Conservation (phyloP, 2,329 filamentous ascomycete species). For the Cercospora brassicicola region DNA sequence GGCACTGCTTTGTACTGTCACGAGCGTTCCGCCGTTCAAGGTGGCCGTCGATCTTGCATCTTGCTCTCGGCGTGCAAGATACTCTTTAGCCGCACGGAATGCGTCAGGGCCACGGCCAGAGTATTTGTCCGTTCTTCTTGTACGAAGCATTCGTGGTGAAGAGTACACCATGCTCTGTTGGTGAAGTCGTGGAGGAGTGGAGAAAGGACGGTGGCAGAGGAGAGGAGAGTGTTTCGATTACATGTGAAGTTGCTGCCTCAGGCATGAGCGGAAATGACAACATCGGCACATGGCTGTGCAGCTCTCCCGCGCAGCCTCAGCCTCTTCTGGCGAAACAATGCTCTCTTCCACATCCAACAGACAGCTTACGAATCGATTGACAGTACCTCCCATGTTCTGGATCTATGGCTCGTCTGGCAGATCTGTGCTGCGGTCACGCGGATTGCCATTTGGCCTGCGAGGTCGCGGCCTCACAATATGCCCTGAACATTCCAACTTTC, state of each 20-base stretch:
- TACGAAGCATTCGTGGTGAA: too few relatives aligned
- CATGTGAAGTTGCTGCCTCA: neutral
- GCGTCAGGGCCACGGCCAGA: too few relatives aligned
- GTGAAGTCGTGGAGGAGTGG: neutral
- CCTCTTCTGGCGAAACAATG: neutral
- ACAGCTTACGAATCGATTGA: neutral
- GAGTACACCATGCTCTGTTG: neutral
- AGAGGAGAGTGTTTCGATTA: too few relatives aligned
- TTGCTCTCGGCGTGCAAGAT: too few relatives aligned
- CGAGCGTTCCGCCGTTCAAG: too few relatives aligned
- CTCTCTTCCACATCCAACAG: neutral
- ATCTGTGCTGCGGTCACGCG: neutral
- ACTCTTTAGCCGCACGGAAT: too few relatives aligned
- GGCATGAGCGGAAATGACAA: neutral
- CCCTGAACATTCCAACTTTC: neutral
- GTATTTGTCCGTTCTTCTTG: too few relatives aligned
- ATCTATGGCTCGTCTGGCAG: too few relatives aligned
- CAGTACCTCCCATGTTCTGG: neutral
- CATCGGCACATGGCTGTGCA: neutral
- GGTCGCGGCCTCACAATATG: neutral
- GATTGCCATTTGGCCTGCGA: neutral
- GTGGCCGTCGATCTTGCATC: too few relatives aligned
- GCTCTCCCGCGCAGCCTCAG: neutral
- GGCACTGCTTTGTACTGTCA: too few relatives aligned
- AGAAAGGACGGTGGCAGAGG: too few relatives aligned